phyloP scores from a whole-genome alignment of 768 basidiomycete species.

The Basidioascus undulatus region DNA sequence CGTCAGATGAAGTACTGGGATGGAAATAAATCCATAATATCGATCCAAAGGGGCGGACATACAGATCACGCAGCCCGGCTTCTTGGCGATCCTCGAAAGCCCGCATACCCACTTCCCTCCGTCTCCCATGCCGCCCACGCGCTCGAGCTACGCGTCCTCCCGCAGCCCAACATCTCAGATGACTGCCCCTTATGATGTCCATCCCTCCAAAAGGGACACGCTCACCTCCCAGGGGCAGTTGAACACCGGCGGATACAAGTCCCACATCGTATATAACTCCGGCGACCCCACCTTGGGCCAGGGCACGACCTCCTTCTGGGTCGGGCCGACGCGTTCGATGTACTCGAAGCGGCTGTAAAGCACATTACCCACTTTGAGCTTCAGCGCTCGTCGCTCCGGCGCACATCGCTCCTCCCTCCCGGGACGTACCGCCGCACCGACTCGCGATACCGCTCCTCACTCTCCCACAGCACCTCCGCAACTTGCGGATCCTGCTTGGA shows the following conservation, averaged over 20 bases:
- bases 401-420: not conserved
- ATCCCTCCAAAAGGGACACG: too few species aligned
- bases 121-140: constrained; percentile 6
- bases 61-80: constrained; percentile 7
- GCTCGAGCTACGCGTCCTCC: too few species aligned
- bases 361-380: not conserved
- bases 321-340: not conserved
- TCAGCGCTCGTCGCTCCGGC: not conserved
- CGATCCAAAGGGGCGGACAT: not conserved
- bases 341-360: not conserved
- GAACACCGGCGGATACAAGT: constrained; percentile 6
- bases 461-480: not conserved
- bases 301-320: not conserved
- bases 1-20: too few species aligned
- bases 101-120: constrained; percentile 8
- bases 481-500: too few species aligned
- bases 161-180: too few species aligned
- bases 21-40: not conserved
- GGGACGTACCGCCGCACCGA: too few species aligned
- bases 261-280: constrained; percentile 2
- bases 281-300: too few species aligned
- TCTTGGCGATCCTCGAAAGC: constrained; percentile 2
- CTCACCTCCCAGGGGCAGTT: constrained; percentile 3
- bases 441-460: not conserved
- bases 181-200: too few species aligned